Evolutionary conservation across 179 eudicot genomes (phyloP).

Genomic region (Silene noctiflora): DNA sequence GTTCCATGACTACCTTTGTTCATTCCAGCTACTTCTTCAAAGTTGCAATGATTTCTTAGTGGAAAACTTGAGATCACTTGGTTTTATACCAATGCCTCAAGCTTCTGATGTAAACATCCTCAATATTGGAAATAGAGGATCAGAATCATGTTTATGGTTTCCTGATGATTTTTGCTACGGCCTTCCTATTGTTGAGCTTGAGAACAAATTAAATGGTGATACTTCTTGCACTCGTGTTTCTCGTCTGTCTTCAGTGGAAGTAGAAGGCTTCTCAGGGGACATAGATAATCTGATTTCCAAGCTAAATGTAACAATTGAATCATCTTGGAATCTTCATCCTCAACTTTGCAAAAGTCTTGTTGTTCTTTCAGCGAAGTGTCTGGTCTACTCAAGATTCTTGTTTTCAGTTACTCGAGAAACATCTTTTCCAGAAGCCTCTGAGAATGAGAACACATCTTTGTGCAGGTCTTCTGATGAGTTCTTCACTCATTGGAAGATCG

Average conservation of each 20-base stretch:
- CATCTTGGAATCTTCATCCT: constrained; percentile 68
- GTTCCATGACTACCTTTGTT: constrained; percentile 65
- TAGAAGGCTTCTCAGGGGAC: constrained; percentile 35
- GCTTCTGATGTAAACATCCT: constrained; percentile 27
- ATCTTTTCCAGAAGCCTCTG: constrained; percentile 28
- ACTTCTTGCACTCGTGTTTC: constrained; percentile 25
- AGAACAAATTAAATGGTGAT: constrained; percentile 28
- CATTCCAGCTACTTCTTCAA: constrained; percentile 61
- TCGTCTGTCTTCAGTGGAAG: constrained; percentile 43
- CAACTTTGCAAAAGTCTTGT: constrained; percentile 54
- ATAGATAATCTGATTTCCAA: constrained; percentile 49
- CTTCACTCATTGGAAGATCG: constrained; percentile 44
- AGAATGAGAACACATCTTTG: constrained; percentile 24
- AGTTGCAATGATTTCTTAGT: constrained; percentile 49
- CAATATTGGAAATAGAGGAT: constrained; percentile 29
- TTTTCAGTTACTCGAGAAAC: constrained; percentile 32
- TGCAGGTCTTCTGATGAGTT: constrained; percentile 32
- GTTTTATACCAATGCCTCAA: constrained; percentile 49
- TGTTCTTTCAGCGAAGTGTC: constrained; percentile 52
- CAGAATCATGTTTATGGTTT: constrained; percentile 41
- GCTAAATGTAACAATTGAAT: constrained; percentile 54
- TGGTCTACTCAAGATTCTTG: constrained; percentile 61
- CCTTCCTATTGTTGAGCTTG: constrained; percentile 28
- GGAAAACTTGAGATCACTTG: constrained; percentile 41
- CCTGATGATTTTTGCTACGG: constrained; percentile 49